A percentile compares a stretch with the other conserved stretches of the same genome.
Evolutionary conservation across 2,329 filamentous ascomycete species (phyloP).

Genomic region (Sarocladium oryzae): DNA sequence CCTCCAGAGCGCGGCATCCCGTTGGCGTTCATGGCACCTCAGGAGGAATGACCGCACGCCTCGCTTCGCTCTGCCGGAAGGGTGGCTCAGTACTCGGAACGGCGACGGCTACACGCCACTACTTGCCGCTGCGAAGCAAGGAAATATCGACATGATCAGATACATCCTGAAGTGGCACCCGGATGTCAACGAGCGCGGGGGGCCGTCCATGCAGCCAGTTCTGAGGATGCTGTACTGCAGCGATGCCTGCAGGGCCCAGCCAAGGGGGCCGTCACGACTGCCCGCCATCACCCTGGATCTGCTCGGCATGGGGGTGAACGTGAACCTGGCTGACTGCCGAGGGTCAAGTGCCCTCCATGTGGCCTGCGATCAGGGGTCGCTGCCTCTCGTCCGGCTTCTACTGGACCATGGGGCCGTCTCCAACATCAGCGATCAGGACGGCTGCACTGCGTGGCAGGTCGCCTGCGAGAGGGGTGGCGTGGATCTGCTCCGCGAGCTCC

Average conservation of each 20-base stretch:
- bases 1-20: background rate
- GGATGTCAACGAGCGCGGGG: slow-evolving; percentile 2
- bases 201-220: background rate
- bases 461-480: background rate
- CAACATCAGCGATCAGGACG: background rate
- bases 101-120: background rate
- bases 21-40: background rate
- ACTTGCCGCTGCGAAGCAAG: background rate
- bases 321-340: background rate
- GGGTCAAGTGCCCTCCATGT: background rate
- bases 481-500: background rate
- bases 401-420: background rate
- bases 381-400: background rate
- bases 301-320: background rate
- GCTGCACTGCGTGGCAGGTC: background rate
- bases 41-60: background rate
- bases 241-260: background rate
- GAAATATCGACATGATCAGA: background rate
- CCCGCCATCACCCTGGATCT: background rate
- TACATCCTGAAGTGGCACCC: background rate
- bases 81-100: background rate
- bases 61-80: background rate
- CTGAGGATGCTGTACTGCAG: slow-evolving; percentile 1
- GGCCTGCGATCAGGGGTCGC: background rate
- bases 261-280: background rate